Evolutionary conservation across 1,284 basidiomycete genomes (phyloP).

Genomic region (Malassezia furfur): DNA sequence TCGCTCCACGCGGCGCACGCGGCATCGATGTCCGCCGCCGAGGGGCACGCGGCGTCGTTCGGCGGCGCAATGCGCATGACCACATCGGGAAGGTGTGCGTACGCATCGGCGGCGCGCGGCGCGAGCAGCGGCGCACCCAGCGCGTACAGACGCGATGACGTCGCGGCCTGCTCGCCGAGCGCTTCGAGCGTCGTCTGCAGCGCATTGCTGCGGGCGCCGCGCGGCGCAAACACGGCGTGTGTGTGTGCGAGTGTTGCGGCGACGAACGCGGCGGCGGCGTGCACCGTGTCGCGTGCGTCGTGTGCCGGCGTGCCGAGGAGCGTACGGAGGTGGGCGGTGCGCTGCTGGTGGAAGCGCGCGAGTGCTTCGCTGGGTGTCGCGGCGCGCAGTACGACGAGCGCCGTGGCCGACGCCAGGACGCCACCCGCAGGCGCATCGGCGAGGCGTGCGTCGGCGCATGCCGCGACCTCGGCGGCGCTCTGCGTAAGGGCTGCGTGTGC

Average conservation of each 20-base stretch:
- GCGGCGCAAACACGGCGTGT: background rate
- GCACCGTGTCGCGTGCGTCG: background rate
- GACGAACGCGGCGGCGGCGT: background rate
- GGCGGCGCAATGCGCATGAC: background rate
- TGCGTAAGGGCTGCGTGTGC: background rate
- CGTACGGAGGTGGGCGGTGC: background rate
- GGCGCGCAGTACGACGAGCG: background rate
- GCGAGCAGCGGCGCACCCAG: constrained; percentile 1
- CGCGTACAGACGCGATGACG: constrained; percentile 1
- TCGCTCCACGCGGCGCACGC: background rate
- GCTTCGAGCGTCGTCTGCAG: background rate
- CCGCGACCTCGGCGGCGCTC: background rate
- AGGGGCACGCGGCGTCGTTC: background rate
- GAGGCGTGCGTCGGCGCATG: background rate
- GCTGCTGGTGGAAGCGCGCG: background rate
- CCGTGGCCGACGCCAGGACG: background rate
- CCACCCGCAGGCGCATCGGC: background rate
- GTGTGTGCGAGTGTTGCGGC: background rate
- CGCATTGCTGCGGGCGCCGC: background rate
- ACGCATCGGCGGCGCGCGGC: background rate
- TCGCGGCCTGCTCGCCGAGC: background rate
- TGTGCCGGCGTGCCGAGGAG: background rate
- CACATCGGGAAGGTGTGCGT: background rate
- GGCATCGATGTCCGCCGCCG: background rate
- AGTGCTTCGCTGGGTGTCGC: background rate